These are phyloP conservation scores for Ophiostoma sp. DNA, from an alignment of 2,329 filamentous ascomycete species.

Conservation along the genomic window DNA sequence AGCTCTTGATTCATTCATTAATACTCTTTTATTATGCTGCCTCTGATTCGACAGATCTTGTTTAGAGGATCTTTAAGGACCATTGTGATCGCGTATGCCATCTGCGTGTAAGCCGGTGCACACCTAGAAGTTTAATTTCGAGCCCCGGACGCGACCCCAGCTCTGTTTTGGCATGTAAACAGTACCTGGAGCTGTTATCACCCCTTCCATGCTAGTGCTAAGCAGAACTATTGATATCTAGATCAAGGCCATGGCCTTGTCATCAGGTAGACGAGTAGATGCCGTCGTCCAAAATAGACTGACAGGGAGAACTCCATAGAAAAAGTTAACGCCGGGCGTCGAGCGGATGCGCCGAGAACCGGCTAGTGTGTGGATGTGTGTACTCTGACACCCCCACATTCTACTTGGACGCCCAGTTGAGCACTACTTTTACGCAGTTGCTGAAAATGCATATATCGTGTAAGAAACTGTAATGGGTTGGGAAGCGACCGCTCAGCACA, in stretches of 20 bases:
- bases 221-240: neutral
- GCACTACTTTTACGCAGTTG: too few species aligned
- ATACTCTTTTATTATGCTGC: neutral
- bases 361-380: too few species aligned
- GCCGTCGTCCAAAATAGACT: neutral
- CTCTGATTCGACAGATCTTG: slow-evolving; percentile 4
- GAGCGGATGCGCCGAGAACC: neutral
- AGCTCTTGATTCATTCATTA: neutral
- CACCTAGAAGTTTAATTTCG: neutral
- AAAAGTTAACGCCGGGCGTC: neutral
- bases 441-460: too few species aligned
- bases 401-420: too few species aligned
- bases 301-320: neutral
- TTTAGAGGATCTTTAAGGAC: neutral
- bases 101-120: neutral
- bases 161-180: too few species aligned
- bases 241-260: neutral
- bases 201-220: neutral
- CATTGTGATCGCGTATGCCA: too few species aligned
- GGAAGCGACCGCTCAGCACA: too few species aligned
- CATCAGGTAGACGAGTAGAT: neutral
- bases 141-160: too few species aligned
- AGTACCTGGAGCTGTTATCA: neutral
- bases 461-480: too few species aligned
- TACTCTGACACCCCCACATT: too few species aligned